Conservation (phyloP, 1,284 basidiomycete genomes). For the Melampsora medusae region DNA sequence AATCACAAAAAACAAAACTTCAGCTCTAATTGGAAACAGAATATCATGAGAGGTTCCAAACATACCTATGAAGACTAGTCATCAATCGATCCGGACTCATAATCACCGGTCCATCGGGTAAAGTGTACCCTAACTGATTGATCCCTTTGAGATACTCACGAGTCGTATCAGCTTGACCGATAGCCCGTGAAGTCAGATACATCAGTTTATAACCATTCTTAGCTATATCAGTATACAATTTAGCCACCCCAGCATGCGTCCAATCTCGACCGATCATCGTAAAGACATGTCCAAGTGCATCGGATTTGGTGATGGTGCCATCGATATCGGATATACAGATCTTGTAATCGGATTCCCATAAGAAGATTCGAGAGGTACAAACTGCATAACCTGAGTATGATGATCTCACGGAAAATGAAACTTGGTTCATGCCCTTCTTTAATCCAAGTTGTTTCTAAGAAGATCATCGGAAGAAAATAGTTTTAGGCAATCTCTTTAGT, state of each 20-base stretch:
- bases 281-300: slow-evolving; percentile 94
- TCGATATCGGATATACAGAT: slow-evolving; percentile 98
- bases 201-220: slow-evolving; percentile 98
- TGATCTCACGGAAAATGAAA: slow-evolving; percentile 82
- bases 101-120: slow-evolving; percentile 96
- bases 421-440: slow-evolving; percentile 82
- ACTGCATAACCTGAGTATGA: slow-evolving; percentile 82
- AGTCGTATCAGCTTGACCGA: slow-evolving; percentile 96
- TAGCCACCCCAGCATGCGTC: slow-evolving; percentile 97
- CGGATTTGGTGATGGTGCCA: slow-evolving; percentile 98
- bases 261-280: slow-evolving; percentile 99
- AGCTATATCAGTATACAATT: slow-evolving; percentile 91
- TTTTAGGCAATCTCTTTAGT: neutral
- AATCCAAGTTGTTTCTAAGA: slow-evolving; percentile 74
- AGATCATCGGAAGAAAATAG: slow-evolving; percentile 6
- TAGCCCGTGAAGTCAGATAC: slow-evolving; percentile 95
- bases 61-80: slow-evolving; percentile 84
- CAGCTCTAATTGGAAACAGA: too few species aligned
- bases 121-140: slow-evolving; percentile 88
- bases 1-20: too few species aligned
- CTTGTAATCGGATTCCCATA: slow-evolving; percentile 86
- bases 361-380: slow-evolving; percentile 87
- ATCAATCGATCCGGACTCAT: slow-evolving; percentile 98
- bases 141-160: slow-evolving; percentile 92
- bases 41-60: neutral